A percentile compares a stretch with the other conserved stretches of the same genome.
These are phyloP conservation scores for Heracleum sosnowskyi DNA, from an alignment of 129 eudicot genomes.

Conservation along the genomic window DNA sequence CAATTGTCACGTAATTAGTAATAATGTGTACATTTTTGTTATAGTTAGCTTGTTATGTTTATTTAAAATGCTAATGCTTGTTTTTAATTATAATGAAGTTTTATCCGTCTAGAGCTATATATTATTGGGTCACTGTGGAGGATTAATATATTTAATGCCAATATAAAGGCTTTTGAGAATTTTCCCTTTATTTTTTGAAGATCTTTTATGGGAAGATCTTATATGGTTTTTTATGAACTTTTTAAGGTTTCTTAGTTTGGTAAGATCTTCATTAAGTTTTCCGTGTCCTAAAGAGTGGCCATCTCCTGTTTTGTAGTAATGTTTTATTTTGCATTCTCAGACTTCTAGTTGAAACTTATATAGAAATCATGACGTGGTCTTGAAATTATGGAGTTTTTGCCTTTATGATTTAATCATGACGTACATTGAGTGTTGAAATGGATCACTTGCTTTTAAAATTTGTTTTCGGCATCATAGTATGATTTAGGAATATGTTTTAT, in stretches of 20 bases:
- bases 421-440: neutral
- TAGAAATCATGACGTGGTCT: neutral
- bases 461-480: neutral
- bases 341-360: conserved; percentile 2
- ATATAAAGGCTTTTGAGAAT: too few species aligned
- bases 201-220: too few species aligned
- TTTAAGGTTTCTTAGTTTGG: too few species aligned
- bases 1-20: neutral
- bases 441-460: neutral
- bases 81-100: neutral
- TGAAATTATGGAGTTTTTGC: neutral
- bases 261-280: too few species aligned
- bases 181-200: too few species aligned
- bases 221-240: too few species aligned
- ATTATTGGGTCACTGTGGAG: neutral
- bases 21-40: neutral
- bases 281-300: too few species aligned
- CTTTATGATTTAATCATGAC: too few species aligned
- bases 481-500: neutral
- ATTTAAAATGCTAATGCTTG: neutral
- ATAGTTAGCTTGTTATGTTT: neutral
- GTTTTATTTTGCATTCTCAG: neutral
- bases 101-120: neutral
- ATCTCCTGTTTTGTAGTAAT: conserved; percentile 4
- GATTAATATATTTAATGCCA: too few species aligned